A percentile compares a stretch with the other conserved stretches of the same genome.
phyloP scores from a whole-genome alignment of 148 eudicot genomes.

The Vaccinium vitisidaea region DNA sequence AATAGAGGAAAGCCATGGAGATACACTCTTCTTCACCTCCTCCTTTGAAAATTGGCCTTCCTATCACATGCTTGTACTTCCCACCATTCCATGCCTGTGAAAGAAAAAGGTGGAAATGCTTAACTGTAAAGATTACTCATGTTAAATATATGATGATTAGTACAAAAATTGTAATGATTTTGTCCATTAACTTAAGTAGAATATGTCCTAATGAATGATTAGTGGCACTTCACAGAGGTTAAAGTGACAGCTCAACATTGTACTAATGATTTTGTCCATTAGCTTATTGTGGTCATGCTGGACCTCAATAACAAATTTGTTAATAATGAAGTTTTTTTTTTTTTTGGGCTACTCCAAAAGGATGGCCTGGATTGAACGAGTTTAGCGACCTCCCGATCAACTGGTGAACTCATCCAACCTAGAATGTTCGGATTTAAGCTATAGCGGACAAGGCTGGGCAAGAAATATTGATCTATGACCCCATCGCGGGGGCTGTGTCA shows the following conservation, averaged over 20 bases:
- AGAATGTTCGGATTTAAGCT: constrained; percentile 12
- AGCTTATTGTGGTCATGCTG: neutral
- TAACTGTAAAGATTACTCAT: constrained; percentile 6
- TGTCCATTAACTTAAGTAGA: constrained; percentile 8
- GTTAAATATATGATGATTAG: neutral
- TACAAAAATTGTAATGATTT: constrained; percentile 14
- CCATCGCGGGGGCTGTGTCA: too few relatives aligned
- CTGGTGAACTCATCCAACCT: too few relatives aligned
- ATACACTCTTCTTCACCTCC: constrained; percentile 33
- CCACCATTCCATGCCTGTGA: constrained; percentile 65
- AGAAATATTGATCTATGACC: neutral
- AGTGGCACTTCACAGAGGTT: constrained; percentile 11
- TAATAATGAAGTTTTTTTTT: neutral
- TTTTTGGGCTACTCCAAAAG: too few relatives aligned
- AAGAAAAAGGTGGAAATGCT: neutral
- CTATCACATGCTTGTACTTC: constrained; percentile 68
- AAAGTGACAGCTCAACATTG: constrained; percentile 22
- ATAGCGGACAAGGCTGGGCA: neutral
- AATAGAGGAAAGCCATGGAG: constrained; percentile 66
- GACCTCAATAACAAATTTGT: neutral
- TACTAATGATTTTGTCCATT: constrained; percentile 1
- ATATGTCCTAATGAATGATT: constrained; percentile 6
- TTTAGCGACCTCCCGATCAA: neutral
- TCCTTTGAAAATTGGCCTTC: constrained; percentile 61
- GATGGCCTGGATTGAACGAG: too few relatives aligned